A percentile compares a stretch with the other conserved stretches of the same genome.
Evolutionary conservation across 148 eudicot species (phyloP).

Genomic region (Rhododendron griersonianum): DNA sequence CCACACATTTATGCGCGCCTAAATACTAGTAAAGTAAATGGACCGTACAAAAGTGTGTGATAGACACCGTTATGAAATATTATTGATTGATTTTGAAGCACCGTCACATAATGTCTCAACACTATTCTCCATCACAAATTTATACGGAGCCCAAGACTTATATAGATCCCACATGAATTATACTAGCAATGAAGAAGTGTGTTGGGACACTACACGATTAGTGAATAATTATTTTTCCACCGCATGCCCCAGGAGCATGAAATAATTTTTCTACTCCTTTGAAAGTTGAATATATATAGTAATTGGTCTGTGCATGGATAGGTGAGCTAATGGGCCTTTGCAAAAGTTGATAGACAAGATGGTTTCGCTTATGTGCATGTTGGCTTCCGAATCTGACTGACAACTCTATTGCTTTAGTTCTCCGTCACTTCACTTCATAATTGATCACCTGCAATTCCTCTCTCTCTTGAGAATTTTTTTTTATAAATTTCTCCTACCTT

Average conservation of each 20-base stretch:
- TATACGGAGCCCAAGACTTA: too few relatives aligned
- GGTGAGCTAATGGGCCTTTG: constrained; percentile 7
- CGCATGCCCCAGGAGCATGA: not conserved
- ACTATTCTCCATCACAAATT: not conserved
- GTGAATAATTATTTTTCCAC: not conserved
- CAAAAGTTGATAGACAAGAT: constrained; percentile 15
- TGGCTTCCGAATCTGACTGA: constrained; percentile 12
- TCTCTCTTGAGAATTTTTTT: not conserved
- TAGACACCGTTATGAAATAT: too few relatives aligned
- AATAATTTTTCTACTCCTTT: not conserved
- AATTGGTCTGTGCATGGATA: constrained; percentile 5
- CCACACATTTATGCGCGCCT: too few relatives aligned
- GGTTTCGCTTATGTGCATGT: constrained; percentile 13
- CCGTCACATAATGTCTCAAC: too few relatives aligned
- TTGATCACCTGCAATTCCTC: not conserved
- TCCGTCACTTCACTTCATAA: not conserved
- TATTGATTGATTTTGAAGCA: too few relatives aligned
- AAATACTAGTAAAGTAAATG: too few relatives aligned
- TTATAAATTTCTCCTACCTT: not conserved
- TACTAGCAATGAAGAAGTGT: too few relatives aligned
- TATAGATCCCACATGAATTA: too few relatives aligned
- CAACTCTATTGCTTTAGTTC: not conserved
- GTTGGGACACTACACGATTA: not conserved
- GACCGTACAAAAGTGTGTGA: too few relatives aligned
- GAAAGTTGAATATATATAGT: too few relatives aligned